These are phyloP conservation scores for Achaetomium macrosporum DNA, from an alignment of 2,329 filamentous ascomycete genomes.

Conservation along the genomic window DNA sequence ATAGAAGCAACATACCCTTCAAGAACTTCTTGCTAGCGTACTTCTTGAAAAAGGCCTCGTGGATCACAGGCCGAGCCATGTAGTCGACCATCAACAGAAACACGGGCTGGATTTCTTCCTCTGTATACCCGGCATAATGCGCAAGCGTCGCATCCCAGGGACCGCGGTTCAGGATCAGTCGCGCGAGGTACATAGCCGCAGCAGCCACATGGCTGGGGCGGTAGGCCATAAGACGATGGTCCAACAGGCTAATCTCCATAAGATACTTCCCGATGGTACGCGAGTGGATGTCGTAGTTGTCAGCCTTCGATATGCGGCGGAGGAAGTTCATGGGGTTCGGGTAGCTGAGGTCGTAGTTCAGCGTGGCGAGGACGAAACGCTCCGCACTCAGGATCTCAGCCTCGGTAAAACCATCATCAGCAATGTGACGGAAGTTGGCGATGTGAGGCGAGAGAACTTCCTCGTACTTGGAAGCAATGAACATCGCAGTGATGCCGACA, in stretches of 20 bases:
- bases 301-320: slow-evolving; percentile 95
- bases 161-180: slow-evolving; percentile 83
- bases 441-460: slow-evolving; percentile 96
- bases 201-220: slow-evolving; percentile 87
- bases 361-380: slow-evolving; percentile 81
- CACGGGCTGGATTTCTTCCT: slow-evolving; percentile 88
- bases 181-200: slow-evolving; percentile 89
- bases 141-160: slow-evolving; percentile 85
- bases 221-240: slow-evolving; percentile 88
- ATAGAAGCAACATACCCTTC: slow-evolving; percentile 64
- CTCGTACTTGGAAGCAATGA: slow-evolving; percentile 98
- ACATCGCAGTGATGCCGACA: slow-evolving; percentile 97
- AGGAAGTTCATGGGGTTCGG: slow-evolving; percentile 99
- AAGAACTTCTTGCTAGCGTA: slow-evolving; percentile 99
- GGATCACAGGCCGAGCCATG: slow-evolving; percentile 78
- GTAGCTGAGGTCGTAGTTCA: slow-evolving; percentile 97
- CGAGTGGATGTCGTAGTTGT: slow-evolving; percentile 98
- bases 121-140: slow-evolving; percentile 89
- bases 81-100: slow-evolving; percentile 96
- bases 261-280: slow-evolving; percentile 96
- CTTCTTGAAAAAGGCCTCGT: slow-evolving; percentile 99
- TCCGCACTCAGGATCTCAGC: slow-evolving; percentile 96
- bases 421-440: slow-evolving; percentile 92
- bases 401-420: slow-evolving; percentile 93
- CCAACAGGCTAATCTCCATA: slow-evolving; percentile 92